Percentiles rank a stretch among this genome's conserved stretches.
These are phyloP conservation scores for Lepraria neglecta DNA, from an alignment of 495 filamentous ascomycete genomes.

Conservation along the genomic window DNA sequence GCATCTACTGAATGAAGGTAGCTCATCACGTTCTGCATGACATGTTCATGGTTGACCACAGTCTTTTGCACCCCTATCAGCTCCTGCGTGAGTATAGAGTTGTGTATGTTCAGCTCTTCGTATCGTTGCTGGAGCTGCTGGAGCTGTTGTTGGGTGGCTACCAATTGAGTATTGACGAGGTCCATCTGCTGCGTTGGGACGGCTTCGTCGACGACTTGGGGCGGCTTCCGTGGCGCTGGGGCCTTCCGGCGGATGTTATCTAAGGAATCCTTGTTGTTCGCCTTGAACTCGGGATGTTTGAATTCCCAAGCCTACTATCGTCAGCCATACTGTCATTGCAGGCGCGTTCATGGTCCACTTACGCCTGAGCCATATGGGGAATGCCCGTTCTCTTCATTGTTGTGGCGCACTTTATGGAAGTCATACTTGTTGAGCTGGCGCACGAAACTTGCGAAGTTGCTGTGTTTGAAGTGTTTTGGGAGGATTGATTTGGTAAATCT, in stretches of 20 bases:
- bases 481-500: slow-evolving; percentile 97
- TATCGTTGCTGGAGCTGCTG: slow-evolving; percentile 79
- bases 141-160: slow-evolving; percentile 87
- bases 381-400: slow-evolving; percentile 85
- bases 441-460: slow-evolving; percentile 98
- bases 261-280: slow-evolving; percentile 90
- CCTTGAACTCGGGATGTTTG: slow-evolving; percentile 93
- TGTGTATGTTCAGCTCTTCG: slow-evolving; percentile 75
- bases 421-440: slow-evolving; percentile 99
- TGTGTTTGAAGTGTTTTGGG: slow-evolving; percentile 98
- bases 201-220: slow-evolving; percentile 58
- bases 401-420: slow-evolving; percentile 98
- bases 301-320: slow-evolving; percentile 83
- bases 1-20: slow-evolving; percentile 62
- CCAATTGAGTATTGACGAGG: slow-evolving; percentile 76
- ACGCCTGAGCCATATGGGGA: slow-evolving; percentile 89
- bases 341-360: slow-evolving; percentile 35
- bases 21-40: slow-evolving; percentile 68
- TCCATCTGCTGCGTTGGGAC: slow-evolving; percentile 85
- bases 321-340: slow-evolving; percentile 6
- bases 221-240: slow-evolving; percentile 77
- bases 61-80: slow-evolving; percentile 83
- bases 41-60: slow-evolving; percentile 72
- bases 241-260: slow-evolving; percentile 97
- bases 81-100: slow-evolving; percentile 82